Evolutionary conservation across 73 alveolate species (phyloP), one percentile per base, ranked within the genome.

Genomic region (Paramecium biaurelia): DNA sequence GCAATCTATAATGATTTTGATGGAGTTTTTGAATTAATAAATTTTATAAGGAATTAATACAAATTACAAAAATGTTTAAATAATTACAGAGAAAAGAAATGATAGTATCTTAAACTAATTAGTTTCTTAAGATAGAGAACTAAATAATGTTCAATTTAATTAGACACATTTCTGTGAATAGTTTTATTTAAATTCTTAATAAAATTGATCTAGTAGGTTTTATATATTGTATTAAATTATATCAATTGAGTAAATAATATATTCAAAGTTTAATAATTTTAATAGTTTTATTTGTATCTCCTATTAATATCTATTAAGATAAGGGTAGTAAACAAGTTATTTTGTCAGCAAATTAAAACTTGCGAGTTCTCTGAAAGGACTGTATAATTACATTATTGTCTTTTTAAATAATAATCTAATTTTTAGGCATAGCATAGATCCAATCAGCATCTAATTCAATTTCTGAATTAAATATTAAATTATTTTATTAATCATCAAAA

Each of bases 201-300:
- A 18, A 53, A 4, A 18, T 53, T 53, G 68, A 53, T 53, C 68
- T 53, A 53, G 3, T 12, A 12, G 3, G 3, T 14, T 47, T 7
- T 47, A 15, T 47, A 6, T 47, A 15, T 47, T 47, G 58, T 14
- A 47, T 47, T 53, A 5, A 53, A 18, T 15, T 53, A 53, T 53
- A 18, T 18, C 14, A 53, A 53, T 53, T 53, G 5, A 53, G 68
- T 53, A 53, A 53, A 18, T 53, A 53, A 63, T 63, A 63, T 34
- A 72, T 12, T 35, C 86, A 72, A 34, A 72, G 58, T 35, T 72
- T 72, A 28, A 32, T 35, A 28, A 72, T 72, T 72, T 72, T 34
- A 34, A 72, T 72, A 72, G 86, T 72, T 72, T 72, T 72, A 9
- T 72, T 37, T 35, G 86, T 12, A 35, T 32, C 45, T 72, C 86